Evolutionary conservation across 2,329 filamentous ascomycete genomes (phyloP).

Genomic region (Allantophomopsis lycopodina): DNA sequence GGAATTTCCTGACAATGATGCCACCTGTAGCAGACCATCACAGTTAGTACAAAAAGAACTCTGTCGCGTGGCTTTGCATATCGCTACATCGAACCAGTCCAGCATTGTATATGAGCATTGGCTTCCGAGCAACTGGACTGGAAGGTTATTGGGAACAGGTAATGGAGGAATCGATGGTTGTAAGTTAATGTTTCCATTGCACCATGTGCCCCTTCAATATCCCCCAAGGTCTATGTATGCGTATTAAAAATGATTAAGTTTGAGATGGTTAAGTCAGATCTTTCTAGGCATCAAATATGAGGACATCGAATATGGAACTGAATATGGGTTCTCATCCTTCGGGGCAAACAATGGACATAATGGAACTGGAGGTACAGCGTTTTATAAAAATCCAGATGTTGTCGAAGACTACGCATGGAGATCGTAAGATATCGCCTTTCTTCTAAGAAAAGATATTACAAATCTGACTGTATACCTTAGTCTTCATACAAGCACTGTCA

Average conservation of each 20-base stretch:
- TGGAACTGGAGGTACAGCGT: slow-evolving; percentile 8
- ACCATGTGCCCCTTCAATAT: not conserved
- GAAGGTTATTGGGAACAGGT: slow-evolving; percentile 24
- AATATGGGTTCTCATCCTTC: slow-evolving; percentile 11
- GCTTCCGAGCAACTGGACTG: slow-evolving; percentile 22
- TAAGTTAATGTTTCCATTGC: slow-evolving; percentile 1
- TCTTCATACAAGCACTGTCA: slow-evolving; percentile 9
- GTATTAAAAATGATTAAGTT: no score
- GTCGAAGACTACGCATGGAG: slow-evolving; percentile 11
- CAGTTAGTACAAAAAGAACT: not conserved
- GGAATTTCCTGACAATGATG: no score
- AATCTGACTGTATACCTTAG: not conserved
- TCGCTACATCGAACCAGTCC: not conserved
- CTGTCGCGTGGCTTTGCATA: slow-evolving; percentile 1
- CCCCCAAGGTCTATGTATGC: no score
- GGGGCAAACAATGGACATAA: slow-evolving; percentile 14
- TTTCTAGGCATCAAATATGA: slow-evolving; percentile 6
- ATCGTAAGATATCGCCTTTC: not conserved
- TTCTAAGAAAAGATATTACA: no score
- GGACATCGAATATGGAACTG: slow-evolving; percentile 8
- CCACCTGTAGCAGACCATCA: no score
- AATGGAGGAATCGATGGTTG: slow-evolving; percentile 14
- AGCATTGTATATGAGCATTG: slow-evolving; percentile 8
- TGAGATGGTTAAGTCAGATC: not conserved
- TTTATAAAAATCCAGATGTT: slow-evolving; percentile 9